phyloP scores from a whole-genome alignment of 805 yeast genomes.

The Saturnispora ahearnii region DNA sequence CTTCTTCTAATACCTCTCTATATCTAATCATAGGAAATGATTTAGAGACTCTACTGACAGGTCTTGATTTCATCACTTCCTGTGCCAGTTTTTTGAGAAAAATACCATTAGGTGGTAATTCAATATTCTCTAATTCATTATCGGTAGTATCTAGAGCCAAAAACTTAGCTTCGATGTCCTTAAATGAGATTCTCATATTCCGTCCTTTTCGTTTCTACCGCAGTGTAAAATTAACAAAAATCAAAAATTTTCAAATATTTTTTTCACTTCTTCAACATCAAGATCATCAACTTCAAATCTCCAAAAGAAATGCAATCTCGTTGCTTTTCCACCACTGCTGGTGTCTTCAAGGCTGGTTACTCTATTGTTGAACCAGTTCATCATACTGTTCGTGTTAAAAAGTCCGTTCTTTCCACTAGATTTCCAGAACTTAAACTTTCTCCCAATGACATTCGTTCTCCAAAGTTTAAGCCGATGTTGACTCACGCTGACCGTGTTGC shows the following conservation, averaged over 20 bases:
- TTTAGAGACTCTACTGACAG: not conserved
- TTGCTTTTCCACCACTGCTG: conserved; percentile 28
- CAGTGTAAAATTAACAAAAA: not conserved
- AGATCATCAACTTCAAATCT: not conserved
- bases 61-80: not conserved
- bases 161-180: not conserved
- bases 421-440: conserved; percentile 59
- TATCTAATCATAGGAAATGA: not conserved
- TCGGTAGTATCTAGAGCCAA: not conserved
- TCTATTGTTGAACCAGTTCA: conserved; percentile 88
- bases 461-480: conserved; percentile 64
- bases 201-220: not conserved
- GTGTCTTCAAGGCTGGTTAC: conserved; percentile 41
- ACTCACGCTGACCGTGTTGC: conserved; percentile 73
- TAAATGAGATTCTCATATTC: not conserved
- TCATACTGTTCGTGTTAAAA: conserved; percentile 71
- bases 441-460: conserved; percentile 69
- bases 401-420: conserved; percentile 64
- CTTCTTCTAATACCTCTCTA: not conserved
- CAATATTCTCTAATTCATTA: not conserved
- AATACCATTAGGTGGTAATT: not conserved
- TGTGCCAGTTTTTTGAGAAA: not conserved
- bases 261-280: not conserved
- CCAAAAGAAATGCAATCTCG: conserved; percentile 11
- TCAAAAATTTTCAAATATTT: not conserved